These are phyloP conservation scores for Phyllosticta citrichinensis DNA, from an alignment of 2,329 filamentous ascomycete genomes.

Conservation along the genomic window DNA sequence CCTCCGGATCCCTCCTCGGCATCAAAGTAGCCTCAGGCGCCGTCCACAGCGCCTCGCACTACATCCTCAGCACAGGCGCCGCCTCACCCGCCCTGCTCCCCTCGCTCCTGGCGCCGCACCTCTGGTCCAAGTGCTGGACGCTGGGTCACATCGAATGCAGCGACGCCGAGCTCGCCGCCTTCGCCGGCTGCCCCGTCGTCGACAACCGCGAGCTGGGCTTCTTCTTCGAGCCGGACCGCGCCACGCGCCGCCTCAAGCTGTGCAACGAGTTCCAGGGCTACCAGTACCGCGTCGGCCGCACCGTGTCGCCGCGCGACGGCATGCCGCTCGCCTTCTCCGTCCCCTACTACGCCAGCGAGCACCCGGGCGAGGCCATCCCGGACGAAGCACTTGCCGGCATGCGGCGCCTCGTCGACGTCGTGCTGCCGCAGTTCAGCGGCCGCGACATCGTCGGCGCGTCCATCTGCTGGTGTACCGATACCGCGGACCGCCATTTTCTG, in stretches of 20 bases:
- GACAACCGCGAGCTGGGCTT: conserved; percentile 17
- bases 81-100: conserved; percentile 11
- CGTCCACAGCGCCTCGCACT: conserved; percentile 11
- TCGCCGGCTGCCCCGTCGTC: conserved; percentile 16
- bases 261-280: conserved; percentile 10
- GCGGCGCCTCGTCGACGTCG: conserved; percentile 27
- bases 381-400: conserved; percentile 19
- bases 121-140: conserved; percentile 16
- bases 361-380: conserved; percentile 16
- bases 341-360: conserved; percentile 10
- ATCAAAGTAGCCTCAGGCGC: conserved; percentile 11
- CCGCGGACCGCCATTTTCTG: conserved; percentile 20
- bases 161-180: conserved; percentile 18
- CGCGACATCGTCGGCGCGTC: conserved; percentile 16
- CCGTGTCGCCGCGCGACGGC: neutral
- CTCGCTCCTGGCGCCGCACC: conserved; percentile 14
- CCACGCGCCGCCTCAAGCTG: conserved; percentile 5
- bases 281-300: neutral
- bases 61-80: conserved; percentile 13
- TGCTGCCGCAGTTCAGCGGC: conserved; percentile 34
- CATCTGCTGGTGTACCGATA: conserved; percentile 14
- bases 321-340: conserved; percentile 3
- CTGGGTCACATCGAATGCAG: conserved; percentile 22
- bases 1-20: conserved; percentile 7
- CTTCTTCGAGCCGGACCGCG: conserved; percentile 9